Percentiles rank a stretch among this genome's conserved stretches.
phyloP scores from a whole-genome alignment of 1,284 basidiomycete genomes.

The Fomes fomentarius region DNA sequence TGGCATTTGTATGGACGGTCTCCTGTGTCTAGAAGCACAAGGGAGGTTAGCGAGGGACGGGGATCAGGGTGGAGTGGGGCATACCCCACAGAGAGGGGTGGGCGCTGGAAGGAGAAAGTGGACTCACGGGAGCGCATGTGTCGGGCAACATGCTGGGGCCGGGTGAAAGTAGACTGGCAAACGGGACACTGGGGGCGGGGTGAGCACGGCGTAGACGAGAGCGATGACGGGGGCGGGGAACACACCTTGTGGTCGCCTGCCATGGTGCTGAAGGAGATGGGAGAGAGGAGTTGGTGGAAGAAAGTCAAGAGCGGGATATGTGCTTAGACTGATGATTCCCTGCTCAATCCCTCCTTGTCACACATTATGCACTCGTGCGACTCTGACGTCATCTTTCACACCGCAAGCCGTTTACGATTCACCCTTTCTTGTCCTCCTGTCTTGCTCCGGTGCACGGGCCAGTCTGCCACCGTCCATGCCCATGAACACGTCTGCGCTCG shows the following conservation, averaged over 20 bases:
- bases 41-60: conserved; percentile 17
- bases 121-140: conserved; percentile 88
- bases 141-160: conserved; percentile 88
- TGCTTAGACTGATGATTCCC: conserved; percentile 15
- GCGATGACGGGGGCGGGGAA: conserved; percentile 15
- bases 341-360: conserved; percentile 11
- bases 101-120: conserved; percentile 15
- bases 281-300: conserved; percentile 23
- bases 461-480: not conserved
- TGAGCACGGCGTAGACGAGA: conserved; percentile 13
- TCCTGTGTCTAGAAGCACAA: conserved; percentile 71
- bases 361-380: conserved; percentile 27
- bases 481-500: not conserved
- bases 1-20: conserved; percentile 91
- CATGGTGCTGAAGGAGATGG: conserved; percentile 27
- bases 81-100: conserved; percentile 18
- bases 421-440: not conserved
- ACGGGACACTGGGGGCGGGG: conserved; percentile 58
- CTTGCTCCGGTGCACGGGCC: not conserved
- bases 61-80: conserved; percentile 20
- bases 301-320: conserved; percentile 20
- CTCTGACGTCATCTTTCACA: conserved; percentile 24
- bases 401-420: not conserved
- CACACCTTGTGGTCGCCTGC: conserved; percentile 43
- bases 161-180: conserved; percentile 86